phyloP scores from a whole-genome alignment of 2,329 filamentous ascomycete species.

The Colletotrichum sp. region DNA sequence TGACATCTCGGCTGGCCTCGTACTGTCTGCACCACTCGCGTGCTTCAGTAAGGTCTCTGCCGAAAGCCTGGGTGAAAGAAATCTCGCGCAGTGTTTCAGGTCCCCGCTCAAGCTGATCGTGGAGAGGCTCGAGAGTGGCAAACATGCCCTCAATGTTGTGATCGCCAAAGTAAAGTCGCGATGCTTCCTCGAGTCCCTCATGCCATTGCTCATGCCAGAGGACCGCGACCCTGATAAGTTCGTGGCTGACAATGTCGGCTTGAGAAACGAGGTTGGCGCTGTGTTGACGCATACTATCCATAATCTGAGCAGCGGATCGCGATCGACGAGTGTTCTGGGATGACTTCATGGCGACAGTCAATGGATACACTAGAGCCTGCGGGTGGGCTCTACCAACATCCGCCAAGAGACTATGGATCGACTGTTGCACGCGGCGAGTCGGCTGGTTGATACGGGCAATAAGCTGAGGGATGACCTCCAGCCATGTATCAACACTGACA shows the following conservation, averaged over 20 bases:
- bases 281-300: conserved; percentile 98
- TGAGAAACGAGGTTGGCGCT: conserved; percentile 93
- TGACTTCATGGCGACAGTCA: conserved; percentile 98
- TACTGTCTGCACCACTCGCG: conserved; percentile 96
- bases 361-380: conserved; percentile 93
- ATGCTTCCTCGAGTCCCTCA: conserved; percentile 95
- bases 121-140: conserved; percentile 83
- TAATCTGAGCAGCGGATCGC: conserved; percentile 88
- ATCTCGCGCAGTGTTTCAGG: conserved; percentile 95
- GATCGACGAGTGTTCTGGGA: conserved; percentile 80
- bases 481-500: conserved; percentile 97
- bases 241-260: conserved; percentile 92
- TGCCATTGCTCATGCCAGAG: conserved; percentile 99
- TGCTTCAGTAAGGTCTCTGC: conserved; percentile 91
- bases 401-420: conserved; percentile 89
- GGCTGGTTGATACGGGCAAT: conserved; percentile 98
- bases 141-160: conserved; percentile 99
- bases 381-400: conserved; percentile 95
- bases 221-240: conserved; percentile 95
- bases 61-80: conserved; percentile 97
- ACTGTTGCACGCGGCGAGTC: conserved; percentile 84
- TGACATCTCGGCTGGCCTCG: conserved; percentile 84
- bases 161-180: conserved; percentile 94
- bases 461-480: conserved; percentile 96
- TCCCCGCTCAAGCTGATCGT: conserved; percentile 88